Base-by-base conservation (phyloP, 306 rosid species). In the Senna siamea region DNA sequence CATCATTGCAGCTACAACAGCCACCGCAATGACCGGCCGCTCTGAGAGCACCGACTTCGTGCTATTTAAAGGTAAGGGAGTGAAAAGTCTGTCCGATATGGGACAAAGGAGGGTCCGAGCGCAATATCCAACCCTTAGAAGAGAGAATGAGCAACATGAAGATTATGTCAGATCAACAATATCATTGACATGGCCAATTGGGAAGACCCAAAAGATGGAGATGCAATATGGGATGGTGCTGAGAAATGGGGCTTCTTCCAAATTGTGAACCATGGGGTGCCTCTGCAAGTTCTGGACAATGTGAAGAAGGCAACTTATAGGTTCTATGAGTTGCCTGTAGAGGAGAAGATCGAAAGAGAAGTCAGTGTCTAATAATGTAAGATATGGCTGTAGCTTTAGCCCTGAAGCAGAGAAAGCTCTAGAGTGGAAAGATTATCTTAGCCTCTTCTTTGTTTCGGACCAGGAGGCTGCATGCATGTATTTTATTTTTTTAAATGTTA, bases 201-300 rank as follows among this genome's bases (percentile, higher is more conserved):
- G 79, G 82, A 74, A 9, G 86, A 85, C 30, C 76, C 74, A 14
- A 34, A 84, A 40, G 78, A 76, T 1, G 46, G 11, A 6, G 77
- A 87, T 4, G 58, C 76, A 4, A 80, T 89, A 13, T 85, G 92
- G 59, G 76, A 78, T 43, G 96, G 90, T 0, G 92, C 96, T 20
- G 85, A 83, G 71, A 85, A 76, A 18, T 89, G 89, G 89, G 92
- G 92, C 0, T 87, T 89, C 76, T 89, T 89, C 51, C 96, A 85
- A 47, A 34, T 89, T 9, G 67, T 78, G 15, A 85, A 87, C 28
- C 96, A 87, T 57, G 96, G 92, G 1, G 83, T 89, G 20, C 85
- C 92, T 13, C 6, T 70, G 2, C 68, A 77, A 57, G 85, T 85
- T 64, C 76, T 87, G 20, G 75, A 83, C 9, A 61, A 57, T 17